Conservation (phyloP, 805 yeast genomes). For the Barnettozyma botsteinii region DNA sequence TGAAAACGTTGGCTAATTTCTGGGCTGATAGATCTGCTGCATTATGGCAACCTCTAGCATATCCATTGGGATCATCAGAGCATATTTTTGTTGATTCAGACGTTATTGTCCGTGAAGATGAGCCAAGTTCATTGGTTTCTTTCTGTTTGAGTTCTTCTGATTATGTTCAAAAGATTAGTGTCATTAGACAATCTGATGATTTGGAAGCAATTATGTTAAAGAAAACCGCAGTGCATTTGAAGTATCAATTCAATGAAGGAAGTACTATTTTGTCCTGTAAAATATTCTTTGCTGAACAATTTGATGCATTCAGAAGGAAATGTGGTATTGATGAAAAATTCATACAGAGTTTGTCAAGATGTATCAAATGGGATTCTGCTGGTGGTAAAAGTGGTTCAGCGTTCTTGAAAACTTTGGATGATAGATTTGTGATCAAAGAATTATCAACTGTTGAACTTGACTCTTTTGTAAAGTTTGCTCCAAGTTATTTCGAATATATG, state of each 20-base stretch:
- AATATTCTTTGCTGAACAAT: constrained; percentile 92
- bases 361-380: constrained; percentile 91
- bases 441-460: constrained; percentile 84
- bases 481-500: constrained; percentile 93
- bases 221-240: constrained; percentile 81
- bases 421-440: constrained; percentile 84
- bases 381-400: constrained; percentile 98
- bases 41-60: constrained; percentile 86
- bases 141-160: constrained; percentile 86
- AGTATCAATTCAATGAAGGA: constrained; percentile 88
- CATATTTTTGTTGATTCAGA: constrained; percentile 92
- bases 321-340: constrained; percentile 74
- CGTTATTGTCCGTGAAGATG: constrained; percentile 92
- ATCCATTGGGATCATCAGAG: constrained; percentile 73
- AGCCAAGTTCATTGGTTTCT: constrained; percentile 91
- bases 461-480: constrained; percentile 92
- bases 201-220: constrained; percentile 71
- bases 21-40: constrained; percentile 98
- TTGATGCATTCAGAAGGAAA: constrained; percentile 84
- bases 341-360: constrained; percentile 85
- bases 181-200: constrained; percentile 14
- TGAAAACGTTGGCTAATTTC: constrained; percentile 80
- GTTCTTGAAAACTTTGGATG: constrained; percentile 86
- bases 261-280: constrained; percentile 81
- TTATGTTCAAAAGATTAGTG: constrained; percentile 58